Conservation (phyloP, 106 monocot genomes). For the Platanthera guangdongensis region DNA sequence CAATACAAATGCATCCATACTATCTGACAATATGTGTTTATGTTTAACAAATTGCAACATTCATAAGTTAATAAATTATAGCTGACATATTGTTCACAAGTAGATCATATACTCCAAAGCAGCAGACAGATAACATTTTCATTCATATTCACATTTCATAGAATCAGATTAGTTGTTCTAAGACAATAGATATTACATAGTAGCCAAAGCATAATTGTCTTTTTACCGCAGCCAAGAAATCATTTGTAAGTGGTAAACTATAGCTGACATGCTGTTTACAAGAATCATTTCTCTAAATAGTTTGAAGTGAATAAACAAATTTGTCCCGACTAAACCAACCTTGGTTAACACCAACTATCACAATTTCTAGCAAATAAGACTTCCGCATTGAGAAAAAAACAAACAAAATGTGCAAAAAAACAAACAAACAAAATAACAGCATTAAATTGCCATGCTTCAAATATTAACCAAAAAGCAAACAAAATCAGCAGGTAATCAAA, state of each 20-base stretch:
- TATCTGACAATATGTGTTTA: background rate
- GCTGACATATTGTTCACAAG: background rate
- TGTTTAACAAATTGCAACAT: background rate
- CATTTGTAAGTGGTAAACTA: too few species aligned
- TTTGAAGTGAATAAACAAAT: background rate
- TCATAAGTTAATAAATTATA: background rate
- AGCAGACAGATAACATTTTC: too few species aligned
- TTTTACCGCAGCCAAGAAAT: too few species aligned
- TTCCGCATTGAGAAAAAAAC: background rate
- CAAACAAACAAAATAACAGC: background rate
- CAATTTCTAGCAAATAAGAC: background rate
- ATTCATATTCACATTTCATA: too few species aligned
- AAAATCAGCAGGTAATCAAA: background rate
- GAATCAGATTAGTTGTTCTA: too few species aligned
- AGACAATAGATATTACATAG: too few species aligned
- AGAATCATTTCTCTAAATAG: too few species aligned
- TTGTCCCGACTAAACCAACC: background rate
- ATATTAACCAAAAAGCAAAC: background rate
- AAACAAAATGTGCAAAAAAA: background rate
- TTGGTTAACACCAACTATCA: background rate
- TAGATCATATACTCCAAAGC: background rate
- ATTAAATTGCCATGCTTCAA: background rate
- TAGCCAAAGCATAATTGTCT: too few species aligned
- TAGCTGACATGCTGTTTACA: too few species aligned
- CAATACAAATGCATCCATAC: background rate